Percentiles rank a stretch among this genome's conserved stretches.
Evolutionary conservation across 192 early-diverging fungal species (phyloP).

Genomic region (Umbelopsis isabellina): DNA sequence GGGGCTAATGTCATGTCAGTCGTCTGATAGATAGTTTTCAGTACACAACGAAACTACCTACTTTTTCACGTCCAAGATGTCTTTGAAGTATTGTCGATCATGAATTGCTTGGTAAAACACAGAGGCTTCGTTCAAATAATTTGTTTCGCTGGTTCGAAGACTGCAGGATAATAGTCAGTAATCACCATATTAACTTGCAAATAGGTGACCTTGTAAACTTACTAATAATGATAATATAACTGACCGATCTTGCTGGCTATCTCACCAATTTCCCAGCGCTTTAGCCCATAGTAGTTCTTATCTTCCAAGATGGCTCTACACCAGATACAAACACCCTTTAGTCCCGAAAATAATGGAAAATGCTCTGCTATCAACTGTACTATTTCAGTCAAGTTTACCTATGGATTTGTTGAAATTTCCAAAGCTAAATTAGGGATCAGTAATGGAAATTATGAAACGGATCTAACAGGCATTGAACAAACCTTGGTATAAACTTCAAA

Average conservation of each 20-base stretch:
- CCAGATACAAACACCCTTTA: neutral
- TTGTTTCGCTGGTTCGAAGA: slow-evolving; percentile 93
- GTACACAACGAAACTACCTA: slow-evolving; percentile 34
- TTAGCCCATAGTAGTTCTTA: slow-evolving; percentile 88
- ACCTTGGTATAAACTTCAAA: slow-evolving; percentile 96
- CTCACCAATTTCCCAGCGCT: slow-evolving; percentile 98
- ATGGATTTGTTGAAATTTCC: slow-evolving; percentile 95
- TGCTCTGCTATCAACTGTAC: no score
- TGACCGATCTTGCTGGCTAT: slow-evolving; percentile 98
- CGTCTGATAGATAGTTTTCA: neutral
- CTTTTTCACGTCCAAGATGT: slow-evolving; percentile 93
- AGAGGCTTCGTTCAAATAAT: slow-evolving; percentile 92
- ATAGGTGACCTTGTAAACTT: slow-evolving; percentile 28
- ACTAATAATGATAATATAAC: slow-evolving; percentile 82
- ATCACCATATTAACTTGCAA: slow-evolving; percentile 56
- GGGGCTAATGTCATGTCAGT: slow-evolving; percentile 53
- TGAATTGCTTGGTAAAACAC: slow-evolving; percentile 97
- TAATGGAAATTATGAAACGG: no score
- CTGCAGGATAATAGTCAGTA: slow-evolving; percentile 39
- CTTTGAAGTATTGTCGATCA: slow-evolving; percentile 92
- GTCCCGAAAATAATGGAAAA: no score
- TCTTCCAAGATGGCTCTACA: slow-evolving; percentile 82
- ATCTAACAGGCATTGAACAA: neutral
- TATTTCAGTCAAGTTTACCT: slow-evolving; percentile 48
- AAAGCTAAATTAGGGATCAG: slow-evolving; percentile 55